Percentiles rank a stretch among this genome's conserved stretches.
Conservation (phyloP, 768 basidiomycete species). For the Boletus sensibilis region DNA sequence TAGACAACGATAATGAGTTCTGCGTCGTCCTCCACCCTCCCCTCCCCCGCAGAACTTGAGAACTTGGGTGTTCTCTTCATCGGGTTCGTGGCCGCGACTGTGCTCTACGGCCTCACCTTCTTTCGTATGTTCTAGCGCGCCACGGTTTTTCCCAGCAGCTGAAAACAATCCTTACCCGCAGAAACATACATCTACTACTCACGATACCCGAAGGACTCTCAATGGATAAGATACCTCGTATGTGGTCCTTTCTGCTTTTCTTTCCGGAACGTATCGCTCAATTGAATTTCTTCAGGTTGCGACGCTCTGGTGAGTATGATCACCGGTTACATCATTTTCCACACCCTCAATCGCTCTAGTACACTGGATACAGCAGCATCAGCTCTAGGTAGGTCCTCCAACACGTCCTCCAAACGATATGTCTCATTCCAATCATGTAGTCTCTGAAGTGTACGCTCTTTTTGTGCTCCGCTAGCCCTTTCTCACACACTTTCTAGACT, state of each 20-base stretch:
- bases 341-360: slow-evolving; percentile 7
- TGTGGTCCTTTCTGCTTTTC: background rate
- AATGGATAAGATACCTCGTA: slow-evolving; percentile 24
- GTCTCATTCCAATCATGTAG: slow-evolving; percentile 16
- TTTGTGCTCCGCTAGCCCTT: background rate
- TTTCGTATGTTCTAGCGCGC: slow-evolving; percentile 24
- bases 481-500: slow-evolving; percentile 21
- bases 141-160: background rate
- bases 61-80: slow-evolving; percentile 28
- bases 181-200: slow-evolving; percentile 33
- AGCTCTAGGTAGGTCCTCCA: slow-evolving; percentile 23
- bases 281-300: slow-evolving; percentile 17
- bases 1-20: slow-evolving; percentile 18
- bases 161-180: background rate
- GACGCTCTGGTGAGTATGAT: slow-evolving; percentile 17
- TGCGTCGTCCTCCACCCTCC: background rate
- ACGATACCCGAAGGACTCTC: slow-evolving; percentile 22
- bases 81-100: slow-evolving; percentile 27
- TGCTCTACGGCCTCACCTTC: slow-evolving; percentile 35
- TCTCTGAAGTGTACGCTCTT: slow-evolving; percentile 27
- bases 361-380: slow-evolving; percentile 26
- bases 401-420: background rate
- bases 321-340: background rate
- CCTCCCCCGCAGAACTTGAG: slow-evolving; percentile 23
- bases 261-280: background rate